Evolutionary conservation across 2,329 filamentous ascomycete genomes (phyloP).

Genomic region (Clonostachys solani): DNA sequence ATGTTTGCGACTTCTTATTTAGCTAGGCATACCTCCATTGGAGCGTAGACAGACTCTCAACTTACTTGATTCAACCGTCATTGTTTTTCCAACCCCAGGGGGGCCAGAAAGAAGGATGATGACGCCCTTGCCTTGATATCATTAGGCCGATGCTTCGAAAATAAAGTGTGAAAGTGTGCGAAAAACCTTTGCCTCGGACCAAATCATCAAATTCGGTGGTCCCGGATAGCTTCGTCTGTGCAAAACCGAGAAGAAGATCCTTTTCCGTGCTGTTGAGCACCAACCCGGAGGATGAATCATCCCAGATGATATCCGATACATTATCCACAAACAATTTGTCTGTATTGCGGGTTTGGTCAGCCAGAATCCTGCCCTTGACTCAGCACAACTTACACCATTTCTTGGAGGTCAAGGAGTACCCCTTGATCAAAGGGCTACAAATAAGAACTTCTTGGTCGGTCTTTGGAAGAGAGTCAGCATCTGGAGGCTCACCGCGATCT

Average conservation of each 20-base stretch:
- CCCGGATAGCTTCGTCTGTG: constrained; percentile 31
- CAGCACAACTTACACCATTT: neutral
- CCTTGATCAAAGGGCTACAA: neutral
- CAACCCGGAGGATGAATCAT: constrained; percentile 36
- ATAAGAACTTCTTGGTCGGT: neutral
- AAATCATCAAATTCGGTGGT: constrained; percentile 39
- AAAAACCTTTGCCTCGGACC: constrained; percentile 42
- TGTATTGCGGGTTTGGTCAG: constrained; percentile 13
- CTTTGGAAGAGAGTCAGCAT: neutral
- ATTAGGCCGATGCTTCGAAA: constrained; percentile 14
- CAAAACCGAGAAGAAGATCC: constrained; percentile 42
- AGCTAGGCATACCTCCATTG: too few relatives aligned
- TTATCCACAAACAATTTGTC: constrained; percentile 33
- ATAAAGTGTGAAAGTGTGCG: constrained; percentile 15
- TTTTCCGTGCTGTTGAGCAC: constrained; percentile 42
- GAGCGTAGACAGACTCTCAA: constrained; percentile 1
- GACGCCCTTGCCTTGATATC: constrained; percentile 29
- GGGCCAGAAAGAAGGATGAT: constrained; percentile 43
- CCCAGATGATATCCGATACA: constrained; percentile 35
- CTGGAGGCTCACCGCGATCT: too few relatives aligned
- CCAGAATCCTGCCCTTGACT: neutral
- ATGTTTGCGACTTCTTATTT: constrained; percentile 33
- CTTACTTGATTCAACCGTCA: constrained; percentile 35
- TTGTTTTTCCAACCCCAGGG: constrained; percentile 45
- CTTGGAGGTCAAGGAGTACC: neutral